Evolutionary conservation across 441 rosid species (phyloP).

Genomic region (Capsella rubella): DNA sequence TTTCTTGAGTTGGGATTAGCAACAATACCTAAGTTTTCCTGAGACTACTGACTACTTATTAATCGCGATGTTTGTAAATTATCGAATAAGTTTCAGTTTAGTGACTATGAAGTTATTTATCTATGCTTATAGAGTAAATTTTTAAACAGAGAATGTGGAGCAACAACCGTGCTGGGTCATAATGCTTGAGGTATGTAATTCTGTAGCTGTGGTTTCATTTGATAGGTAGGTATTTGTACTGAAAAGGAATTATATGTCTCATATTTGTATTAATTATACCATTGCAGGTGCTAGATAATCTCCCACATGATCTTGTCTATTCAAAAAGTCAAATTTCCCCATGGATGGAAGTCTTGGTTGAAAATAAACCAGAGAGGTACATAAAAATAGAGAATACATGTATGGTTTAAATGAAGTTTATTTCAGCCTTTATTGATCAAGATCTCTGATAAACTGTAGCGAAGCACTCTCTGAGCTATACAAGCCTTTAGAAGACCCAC

Average conservation of each 20-base stretch:
- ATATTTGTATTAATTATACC: slow-evolving; percentile 11
- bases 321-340: slow-evolving; percentile 85
- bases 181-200: slow-evolving; percentile 81
- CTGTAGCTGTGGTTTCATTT: slow-evolving; percentile 16
- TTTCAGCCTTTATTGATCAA: slow-evolving; percentile 35
- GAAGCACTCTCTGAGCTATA: slow-evolving; percentile 69
- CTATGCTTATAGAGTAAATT: slow-evolving; percentile 37
- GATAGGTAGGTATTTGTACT: slow-evolving; percentile 16
- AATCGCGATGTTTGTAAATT: not conserved
- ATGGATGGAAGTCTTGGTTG: slow-evolving; percentile 96
- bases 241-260: slow-evolving; percentile 7
- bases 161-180: slow-evolving; percentile 96
- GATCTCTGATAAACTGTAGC: slow-evolving; percentile 50
- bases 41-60: not conserved
- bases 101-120: slow-evolving; percentile 14
- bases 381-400: not conserved
- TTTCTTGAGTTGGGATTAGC: not conserved
- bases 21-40: not conserved
- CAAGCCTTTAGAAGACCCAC: slow-evolving; percentile 77
- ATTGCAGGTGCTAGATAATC: slow-evolving; percentile 95
- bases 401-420: slow-evolving; percentile 8
- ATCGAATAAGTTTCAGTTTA: not conserved
- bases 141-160: slow-evolving; percentile 63
- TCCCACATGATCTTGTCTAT: slow-evolving; percentile 87
- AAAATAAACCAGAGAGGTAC: slow-evolving; percentile 76